Conservation (phyloP, 495 filamentous ascomycete species). For the Melanomma pulvis-pyrius region DNA sequence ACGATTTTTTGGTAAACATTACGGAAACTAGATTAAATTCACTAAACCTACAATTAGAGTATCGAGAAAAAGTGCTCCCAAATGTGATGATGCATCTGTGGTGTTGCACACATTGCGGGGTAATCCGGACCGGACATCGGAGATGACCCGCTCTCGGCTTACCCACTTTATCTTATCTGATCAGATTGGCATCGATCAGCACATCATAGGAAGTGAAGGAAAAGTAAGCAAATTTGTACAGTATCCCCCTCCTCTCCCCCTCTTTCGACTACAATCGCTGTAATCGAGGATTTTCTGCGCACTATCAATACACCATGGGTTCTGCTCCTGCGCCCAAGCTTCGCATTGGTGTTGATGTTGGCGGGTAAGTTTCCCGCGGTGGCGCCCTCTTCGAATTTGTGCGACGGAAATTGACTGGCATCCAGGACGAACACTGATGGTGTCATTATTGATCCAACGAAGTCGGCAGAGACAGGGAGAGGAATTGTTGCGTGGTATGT, state of each 20-base stretch:
- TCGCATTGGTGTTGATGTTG: slow-evolving; percentile 43
- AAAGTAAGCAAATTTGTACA: too few relatives aligned
- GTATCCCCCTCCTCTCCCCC: background rate
- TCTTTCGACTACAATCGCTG: background rate
- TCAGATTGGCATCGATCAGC: background rate
- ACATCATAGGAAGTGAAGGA: background rate
- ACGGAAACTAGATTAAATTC: too few relatives aligned
- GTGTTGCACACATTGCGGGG: background rate
- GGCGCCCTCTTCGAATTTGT: background rate
- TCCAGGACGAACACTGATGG: slow-evolving; percentile 64
- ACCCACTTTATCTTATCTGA: slow-evolving; percentile 10
- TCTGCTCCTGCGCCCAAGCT: slow-evolving; percentile 9
- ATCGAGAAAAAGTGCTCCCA: too few relatives aligned
- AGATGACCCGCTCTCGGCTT: background rate
- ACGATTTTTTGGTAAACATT: too few relatives aligned
- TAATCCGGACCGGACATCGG: slow-evolving; percentile 15
- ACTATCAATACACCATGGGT: background rate
- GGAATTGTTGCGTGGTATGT: slow-evolving; percentile 31
- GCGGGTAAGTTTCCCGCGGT: slow-evolving; percentile 16
- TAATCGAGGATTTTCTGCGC: too few relatives aligned
- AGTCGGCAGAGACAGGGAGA: slow-evolving; percentile 18
- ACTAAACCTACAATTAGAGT: too few relatives aligned
- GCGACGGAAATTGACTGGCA: background rate
- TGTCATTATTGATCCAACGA: slow-evolving; percentile 55
- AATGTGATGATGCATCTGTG: background rate